Percentiles rank a stretch among this genome's conserved stretches.
These are phyloP conservation scores for Protomyces arabidopsidicola DNA, from an alignment of 1,139 yeast genomes.

Conservation along the genomic window DNA sequence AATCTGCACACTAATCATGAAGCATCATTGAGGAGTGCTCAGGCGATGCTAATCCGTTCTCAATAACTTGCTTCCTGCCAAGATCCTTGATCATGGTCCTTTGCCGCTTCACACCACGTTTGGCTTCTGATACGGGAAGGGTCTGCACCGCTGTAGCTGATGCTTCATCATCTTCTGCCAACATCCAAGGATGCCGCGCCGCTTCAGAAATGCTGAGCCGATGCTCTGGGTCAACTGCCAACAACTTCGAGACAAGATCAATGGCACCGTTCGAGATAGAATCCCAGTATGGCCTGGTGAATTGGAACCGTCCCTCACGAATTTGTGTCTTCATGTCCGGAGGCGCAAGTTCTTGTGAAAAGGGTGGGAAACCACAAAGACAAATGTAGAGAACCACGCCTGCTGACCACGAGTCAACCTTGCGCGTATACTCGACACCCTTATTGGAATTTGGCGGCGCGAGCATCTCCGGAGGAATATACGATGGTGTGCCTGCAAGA, in stretches of 20 bases:
- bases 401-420: slow-evolving; percentile 30
- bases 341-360: slow-evolving; percentile 74
- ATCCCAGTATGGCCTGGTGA: slow-evolving; percentile 79
- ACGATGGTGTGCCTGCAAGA: slow-evolving; percentile 28
- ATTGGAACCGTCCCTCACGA: slow-evolving; percentile 60
- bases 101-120: slow-evolving; percentile 13
- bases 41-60: background rate
- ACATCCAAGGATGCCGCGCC: slow-evolving; percentile 53
- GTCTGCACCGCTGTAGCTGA: background rate
- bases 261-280: slow-evolving; percentile 58
- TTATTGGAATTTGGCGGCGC: background rate
- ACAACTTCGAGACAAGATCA: slow-evolving; percentile 58
- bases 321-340: slow-evolving; percentile 75
- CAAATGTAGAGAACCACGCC: slow-evolving; percentile 30
- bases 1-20: background rate
- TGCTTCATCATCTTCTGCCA: background rate
- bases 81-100: slow-evolving; percentile 15
- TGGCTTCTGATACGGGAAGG: background rate
- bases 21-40: background rate
- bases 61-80: background rate
- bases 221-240: slow-evolving; percentile 54
- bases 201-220: slow-evolving; percentile 54
- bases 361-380: slow-evolving; percentile 78
- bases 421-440: slow-evolving; percentile 1
- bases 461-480: slow-evolving; percentile 30